Conservation (phyloP, 148 eudicot genomes). For the Persicaria tinctoria region DNA sequence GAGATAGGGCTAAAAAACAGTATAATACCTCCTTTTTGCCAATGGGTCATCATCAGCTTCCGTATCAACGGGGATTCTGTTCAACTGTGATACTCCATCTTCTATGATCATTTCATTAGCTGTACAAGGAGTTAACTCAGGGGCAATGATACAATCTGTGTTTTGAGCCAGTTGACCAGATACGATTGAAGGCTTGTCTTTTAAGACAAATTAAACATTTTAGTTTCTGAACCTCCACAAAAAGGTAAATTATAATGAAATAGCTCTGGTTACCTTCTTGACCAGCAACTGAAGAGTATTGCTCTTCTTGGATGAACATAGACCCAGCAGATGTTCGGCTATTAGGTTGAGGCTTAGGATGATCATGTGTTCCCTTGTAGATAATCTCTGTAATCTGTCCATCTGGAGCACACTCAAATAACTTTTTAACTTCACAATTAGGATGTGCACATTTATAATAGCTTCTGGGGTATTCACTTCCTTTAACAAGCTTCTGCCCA, state of each 20-base stretch:
- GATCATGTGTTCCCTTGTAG: constrained; percentile 94
- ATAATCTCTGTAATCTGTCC: constrained; percentile 88
- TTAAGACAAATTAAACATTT: constrained; percentile 5
- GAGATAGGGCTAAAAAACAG: neutral
- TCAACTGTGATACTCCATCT: constrained; percentile 39
- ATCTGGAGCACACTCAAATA: constrained; percentile 82
- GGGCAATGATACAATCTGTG: constrained; percentile 44
- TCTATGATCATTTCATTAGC: constrained; percentile 48
- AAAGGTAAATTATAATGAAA: neutral
- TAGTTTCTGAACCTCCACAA: neutral
- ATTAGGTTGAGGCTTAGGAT: constrained; percentile 90
- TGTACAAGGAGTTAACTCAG: constrained; percentile 53
- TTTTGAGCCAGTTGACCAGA: constrained; percentile 34
- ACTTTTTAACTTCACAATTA: constrained; percentile 94
- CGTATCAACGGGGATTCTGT: constrained; percentile 38
- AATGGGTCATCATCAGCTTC: constrained; percentile 78
- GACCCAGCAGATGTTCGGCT: constrained; percentile 75
- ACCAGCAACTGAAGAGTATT: constrained; percentile 31
- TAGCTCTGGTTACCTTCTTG: constrained; percentile 54
- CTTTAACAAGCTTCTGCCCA: constrained; percentile 98
- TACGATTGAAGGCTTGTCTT: constrained; percentile 35
- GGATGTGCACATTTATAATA: constrained; percentile 97
- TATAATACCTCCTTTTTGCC: constrained; percentile 58
- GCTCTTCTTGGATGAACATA: constrained; percentile 68
- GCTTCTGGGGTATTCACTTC: constrained; percentile 95